Evolutionary conservation across 345 rosid genomes (phyloP), one percentile per base, ranked within the genome.

Genomic region (Salix caprea): DNA sequence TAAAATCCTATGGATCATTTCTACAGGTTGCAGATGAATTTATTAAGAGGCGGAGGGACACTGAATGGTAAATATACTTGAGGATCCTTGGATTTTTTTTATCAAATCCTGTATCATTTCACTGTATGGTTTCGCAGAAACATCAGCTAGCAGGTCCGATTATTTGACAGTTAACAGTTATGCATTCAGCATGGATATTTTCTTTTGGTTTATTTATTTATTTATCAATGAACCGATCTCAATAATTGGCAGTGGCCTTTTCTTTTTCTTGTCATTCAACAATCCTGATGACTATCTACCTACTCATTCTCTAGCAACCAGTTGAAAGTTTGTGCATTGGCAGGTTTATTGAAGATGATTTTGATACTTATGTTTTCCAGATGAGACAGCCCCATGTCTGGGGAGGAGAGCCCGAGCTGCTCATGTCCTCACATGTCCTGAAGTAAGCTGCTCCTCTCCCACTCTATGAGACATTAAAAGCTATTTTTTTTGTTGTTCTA

Each of bases 341-440:
- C 80, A 90, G 92, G 94, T 89, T 87, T 78, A 82, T 90, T 1
- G 91, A 89, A 81, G 90, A 83, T 69, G 91, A 89, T 79, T 89
- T 90, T 65, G 89, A 89, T 60, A 71, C 83, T 4, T 89, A 90
- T 44, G 89, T 90, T 15, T 73, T 42, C 16, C 89, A 83, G 81
- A 89, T 89, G 86, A 78, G 94, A 65, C 81, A 83, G 81, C 90
- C 94, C 36, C 91, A 90, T 70, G 81, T 78, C 54, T 89, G 94
- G 94, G 94, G 92, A 80, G 94, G 94, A 74, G 94, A 89, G 65
- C 92, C 92, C 34, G 94, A 90, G 83, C 84, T 90, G 60, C 92
- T 90, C 7, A 90, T 89, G 94, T 89, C 88, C 70, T 86, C 94
- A 30, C 94, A 89, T 73, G 90, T 89, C 60, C 85, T 88, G 19